Base-by-base conservation (phyloP, 1,284 basidiomycete species). In the Peniophora sp. region DNA sequence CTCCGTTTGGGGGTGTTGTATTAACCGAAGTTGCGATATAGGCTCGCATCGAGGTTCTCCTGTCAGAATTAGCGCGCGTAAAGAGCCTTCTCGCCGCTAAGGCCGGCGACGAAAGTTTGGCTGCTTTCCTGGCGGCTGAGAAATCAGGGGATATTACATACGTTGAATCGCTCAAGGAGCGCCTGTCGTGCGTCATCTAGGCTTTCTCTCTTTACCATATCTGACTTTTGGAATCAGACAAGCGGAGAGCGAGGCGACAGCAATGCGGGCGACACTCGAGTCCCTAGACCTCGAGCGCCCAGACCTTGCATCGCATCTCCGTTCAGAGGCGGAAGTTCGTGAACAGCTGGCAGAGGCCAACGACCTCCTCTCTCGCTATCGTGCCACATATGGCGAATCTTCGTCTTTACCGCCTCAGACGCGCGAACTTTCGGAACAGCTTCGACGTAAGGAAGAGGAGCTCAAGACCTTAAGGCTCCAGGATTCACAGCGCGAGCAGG, bases 31-130 rank as follows among this genome's bases (percentile, higher is more conserved):
- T 18, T 56, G 57, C 52, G 41, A 57, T 62, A 35, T 52, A 92
- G 79, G 88, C 90, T 57, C 85, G 93, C 22, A 84, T 97, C 47
- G 67, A 67, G 5, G 78, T 83, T 20, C 66, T 97, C 37, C 69
- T 81, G 51, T 88, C 85, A 2, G 91, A 98, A 65, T 72, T 91
- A 15, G 76, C 74, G 45, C 75, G 95, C 27, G 71, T 90, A 54
- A 91, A 88, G 62, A 78, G 88, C 46, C 78, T 81, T 36, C 70
- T 96, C 6, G 92, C 89, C 14, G 90, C 92, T 0, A 70, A 81
- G 39, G 74, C 78, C 2, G 83, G 86, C 5, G 78, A 90, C 32
- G 78, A 83, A 54, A 84, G 89, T 47, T 72, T 92, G 45, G 76
- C 95, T 60, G 68, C 72, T 2, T 90, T 89, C 61, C 73, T 94